Evolutionary conservation across 768 basidiomycete species (phyloP).

Genomic region (Tylopilus intermedius): DNA sequence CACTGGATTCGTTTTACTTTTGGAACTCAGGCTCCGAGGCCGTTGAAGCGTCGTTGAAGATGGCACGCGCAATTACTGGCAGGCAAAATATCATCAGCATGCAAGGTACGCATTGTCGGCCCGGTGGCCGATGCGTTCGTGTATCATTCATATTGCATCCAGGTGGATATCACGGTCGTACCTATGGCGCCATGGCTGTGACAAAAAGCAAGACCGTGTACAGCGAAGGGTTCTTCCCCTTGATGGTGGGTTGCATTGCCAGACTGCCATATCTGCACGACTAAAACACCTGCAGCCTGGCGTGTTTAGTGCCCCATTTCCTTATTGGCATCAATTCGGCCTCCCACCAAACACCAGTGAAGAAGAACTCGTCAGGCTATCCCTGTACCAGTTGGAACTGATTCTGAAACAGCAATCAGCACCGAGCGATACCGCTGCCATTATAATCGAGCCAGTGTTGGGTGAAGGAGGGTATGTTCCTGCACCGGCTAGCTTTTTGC

Average conservation of each 20-base stretch:
- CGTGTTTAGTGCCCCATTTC: slow-evolving; percentile 76
- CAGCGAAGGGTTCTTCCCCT: slow-evolving; percentile 67
- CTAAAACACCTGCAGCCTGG: slow-evolving; percentile 54
- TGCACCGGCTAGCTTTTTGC: slow-evolving; percentile 74
- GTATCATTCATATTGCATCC: neutral
- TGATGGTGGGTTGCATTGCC: slow-evolving; percentile 58
- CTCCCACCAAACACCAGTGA: slow-evolving; percentile 50
- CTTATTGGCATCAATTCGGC: slow-evolving; percentile 88
- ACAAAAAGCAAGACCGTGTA: slow-evolving; percentile 95
- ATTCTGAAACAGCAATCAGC: slow-evolving; percentile 75
- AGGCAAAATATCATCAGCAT: slow-evolving; percentile 86
- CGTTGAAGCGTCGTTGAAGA: slow-evolving; percentile 83
- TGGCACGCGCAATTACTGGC: slow-evolving; percentile 73
- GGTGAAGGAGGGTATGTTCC: slow-evolving; percentile 96
- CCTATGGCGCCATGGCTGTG: slow-evolving; percentile 87
- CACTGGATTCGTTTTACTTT: slow-evolving; percentile 94
- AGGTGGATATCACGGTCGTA: slow-evolving; percentile 89
- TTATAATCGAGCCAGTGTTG: slow-evolving; percentile 87
- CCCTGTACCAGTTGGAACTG: slow-evolving; percentile 79
- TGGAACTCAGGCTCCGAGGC: slow-evolving; percentile 97
- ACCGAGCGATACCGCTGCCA: slow-evolving; percentile 86
- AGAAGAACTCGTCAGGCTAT: slow-evolving; percentile 53
- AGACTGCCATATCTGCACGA: neutral
- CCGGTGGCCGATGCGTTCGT: neutral
- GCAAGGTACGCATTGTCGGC: slow-evolving; percentile 54